Evolutionary conservation across 1,284 basidiomycete genomes (phyloP).

Genomic region (Afroboletus lepidellus): DNA sequence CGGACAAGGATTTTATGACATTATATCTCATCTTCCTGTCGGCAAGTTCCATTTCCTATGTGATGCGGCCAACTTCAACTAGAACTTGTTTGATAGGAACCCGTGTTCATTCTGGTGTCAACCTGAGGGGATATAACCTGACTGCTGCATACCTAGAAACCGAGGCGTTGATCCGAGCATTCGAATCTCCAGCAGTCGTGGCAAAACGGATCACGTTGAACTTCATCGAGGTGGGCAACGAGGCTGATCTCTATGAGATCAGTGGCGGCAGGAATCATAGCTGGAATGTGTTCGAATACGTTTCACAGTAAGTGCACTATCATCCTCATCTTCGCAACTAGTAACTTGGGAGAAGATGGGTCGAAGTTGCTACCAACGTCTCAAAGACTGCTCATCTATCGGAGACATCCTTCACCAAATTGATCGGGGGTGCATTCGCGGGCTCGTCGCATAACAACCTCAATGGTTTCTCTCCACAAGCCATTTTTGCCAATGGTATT

Average conservation of each 20-base stretch:
- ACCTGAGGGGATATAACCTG: conserved; percentile 55
- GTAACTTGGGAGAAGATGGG: conserved; percentile 33
- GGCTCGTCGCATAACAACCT: conserved; percentile 41
- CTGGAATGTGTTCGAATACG: conserved; percentile 52
- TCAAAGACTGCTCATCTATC: conserved; percentile 27
- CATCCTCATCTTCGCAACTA: not conserved
- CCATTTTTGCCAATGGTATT: conserved; percentile 45
- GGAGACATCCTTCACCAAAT: conserved; percentile 39
- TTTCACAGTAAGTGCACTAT: conserved; percentile 45
- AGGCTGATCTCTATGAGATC: conserved; percentile 56
- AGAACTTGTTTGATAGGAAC: conserved; percentile 38
- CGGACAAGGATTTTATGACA: conserved; percentile 57
- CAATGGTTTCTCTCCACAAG: conserved; percentile 56
- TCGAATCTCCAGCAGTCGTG: conserved; percentile 43
- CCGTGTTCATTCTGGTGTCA: conserved; percentile 70
- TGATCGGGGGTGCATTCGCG: conserved; percentile 57
- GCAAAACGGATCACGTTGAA: conserved; percentile 49
- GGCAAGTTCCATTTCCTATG: conserved; percentile 32
- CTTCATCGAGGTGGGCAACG: conserved; percentile 63
- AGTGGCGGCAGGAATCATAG: conserved; percentile 46
- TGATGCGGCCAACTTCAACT: not conserved
- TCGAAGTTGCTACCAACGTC: conserved; percentile 32
- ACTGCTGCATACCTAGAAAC: conserved; percentile 60
- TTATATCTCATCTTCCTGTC: conserved; percentile 53
- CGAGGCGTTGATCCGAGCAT: conserved; percentile 53